Conservation (phyloP, 2,329 filamentous ascomycete genomes). For the Annulohypoxylon truncatum region DNA sequence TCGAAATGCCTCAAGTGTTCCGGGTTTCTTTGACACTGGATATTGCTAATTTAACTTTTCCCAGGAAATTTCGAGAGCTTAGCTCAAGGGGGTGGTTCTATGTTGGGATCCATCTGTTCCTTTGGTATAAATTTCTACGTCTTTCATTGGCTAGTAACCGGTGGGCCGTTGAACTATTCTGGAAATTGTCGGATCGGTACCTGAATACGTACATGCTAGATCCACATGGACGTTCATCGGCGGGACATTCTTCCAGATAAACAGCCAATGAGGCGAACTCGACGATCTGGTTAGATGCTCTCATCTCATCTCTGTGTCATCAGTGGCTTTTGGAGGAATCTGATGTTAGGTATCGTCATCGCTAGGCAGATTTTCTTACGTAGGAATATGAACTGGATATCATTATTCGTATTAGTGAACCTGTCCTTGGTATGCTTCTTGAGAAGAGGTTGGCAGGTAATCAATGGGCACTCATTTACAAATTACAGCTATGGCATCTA, state of each 20-base stretch:
- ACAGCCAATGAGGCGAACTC: background rate
- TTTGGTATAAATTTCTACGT: slow-evolving; percentile 34
- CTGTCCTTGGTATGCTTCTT: background rate
- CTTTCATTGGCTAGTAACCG: slow-evolving; percentile 19
- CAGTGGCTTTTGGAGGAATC: background rate
- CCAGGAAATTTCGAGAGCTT: slow-evolving; percentile 18
- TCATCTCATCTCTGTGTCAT: background rate
- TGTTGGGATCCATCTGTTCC: slow-evolving; percentile 1
- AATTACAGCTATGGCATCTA: slow-evolving; percentile 1
- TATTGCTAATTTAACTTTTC: slow-evolving; percentile 34
- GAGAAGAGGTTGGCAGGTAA: background rate
- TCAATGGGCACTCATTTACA: slow-evolving; percentile 10
- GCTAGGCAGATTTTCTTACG: background rate
- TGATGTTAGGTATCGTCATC: background rate
- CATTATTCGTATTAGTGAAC: slow-evolving; percentile 1
- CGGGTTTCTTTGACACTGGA: slow-evolving; percentile 15
- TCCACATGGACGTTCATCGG: background rate
- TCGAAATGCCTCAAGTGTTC: slow-evolving; percentile 39
- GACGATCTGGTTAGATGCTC: background rate
- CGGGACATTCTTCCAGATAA: slow-evolving; percentile 13
- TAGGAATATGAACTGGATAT: background rate
- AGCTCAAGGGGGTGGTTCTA: slow-evolving; percentile 22
- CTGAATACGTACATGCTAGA: background rate
- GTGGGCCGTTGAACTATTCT: slow-evolving; percentile 20
- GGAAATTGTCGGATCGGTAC: slow-evolving; percentile 35